Evolutionary conservation across 2,329 filamentous ascomycete genomes (phyloP).

Genomic region (Ophiocordyceps robertsii): DNA sequence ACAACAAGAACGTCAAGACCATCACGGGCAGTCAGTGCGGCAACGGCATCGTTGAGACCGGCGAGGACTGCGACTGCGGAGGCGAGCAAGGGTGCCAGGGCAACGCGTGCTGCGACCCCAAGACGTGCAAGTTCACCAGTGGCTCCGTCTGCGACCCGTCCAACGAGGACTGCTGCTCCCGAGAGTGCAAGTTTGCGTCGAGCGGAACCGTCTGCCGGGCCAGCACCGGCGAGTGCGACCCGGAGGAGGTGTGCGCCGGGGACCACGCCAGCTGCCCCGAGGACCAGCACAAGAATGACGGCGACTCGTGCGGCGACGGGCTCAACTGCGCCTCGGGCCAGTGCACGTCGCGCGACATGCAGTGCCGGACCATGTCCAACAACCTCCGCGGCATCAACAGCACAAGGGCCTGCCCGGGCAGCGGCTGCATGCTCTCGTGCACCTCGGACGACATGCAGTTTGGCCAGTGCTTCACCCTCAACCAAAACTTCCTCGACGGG

Average conservation of each 20-base stretch:
- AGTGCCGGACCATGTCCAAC: slow-evolving; percentile 79
- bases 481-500: slow-evolving; percentile 89
- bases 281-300: slow-evolving; percentile 59
- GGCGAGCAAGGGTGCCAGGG: slow-evolving; percentile 55
- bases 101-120: slow-evolving; percentile 73
- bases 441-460: slow-evolving; percentile 52
- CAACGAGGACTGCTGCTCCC: slow-evolving; percentile 72
- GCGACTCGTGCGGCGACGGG: slow-evolving; percentile 53
- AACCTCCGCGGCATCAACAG: slow-evolving; percentile 59
- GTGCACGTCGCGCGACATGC: slow-evolving; percentile 81
- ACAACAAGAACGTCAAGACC: slow-evolving; percentile 71
- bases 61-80: slow-evolving; percentile 94
- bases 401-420: slow-evolving; percentile 58
- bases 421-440: slow-evolving; percentile 65
- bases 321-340: slow-evolving; percentile 82
- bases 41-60: slow-evolving; percentile 90
- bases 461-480: slow-evolving; percentile 58
- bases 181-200: slow-evolving; percentile 51
- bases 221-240: slow-evolving; percentile 72
- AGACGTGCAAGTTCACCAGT: slow-evolving; percentile 71
- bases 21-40: slow-evolving; percentile 80
- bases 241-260: slow-evolving; percentile 71
- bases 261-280: slow-evolving; percentile 57
- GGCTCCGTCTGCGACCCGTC: slow-evolving; percentile 65
- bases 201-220: slow-evolving; percentile 65